These are phyloP conservation scores for Jacaranda copaia DNA, from an alignment of 257 asterid genomes.

Conservation along the genomic window DNA sequence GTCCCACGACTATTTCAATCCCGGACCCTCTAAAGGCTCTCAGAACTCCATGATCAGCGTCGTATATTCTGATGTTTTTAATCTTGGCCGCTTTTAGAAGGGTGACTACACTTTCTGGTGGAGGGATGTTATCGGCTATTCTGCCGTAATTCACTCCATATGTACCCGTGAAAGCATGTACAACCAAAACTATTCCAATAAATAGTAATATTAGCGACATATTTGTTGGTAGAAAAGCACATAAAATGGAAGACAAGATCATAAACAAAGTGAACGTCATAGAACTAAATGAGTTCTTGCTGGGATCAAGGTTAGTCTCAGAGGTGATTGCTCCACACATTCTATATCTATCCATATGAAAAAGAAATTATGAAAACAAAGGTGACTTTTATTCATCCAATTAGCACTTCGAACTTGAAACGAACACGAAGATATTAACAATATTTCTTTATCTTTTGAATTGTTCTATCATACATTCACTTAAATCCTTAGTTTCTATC, in stretches of 20 bases:
- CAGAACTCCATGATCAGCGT: conserved; percentile 61
- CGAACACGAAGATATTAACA: no score
- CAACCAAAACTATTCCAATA: conserved; percentile 43
- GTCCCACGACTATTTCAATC: conserved; percentile 63
- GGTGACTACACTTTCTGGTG: conserved; percentile 72
- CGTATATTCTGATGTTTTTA: conserved; percentile 68
- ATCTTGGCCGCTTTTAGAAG: conserved; percentile 66
- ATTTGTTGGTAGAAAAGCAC: neutral
- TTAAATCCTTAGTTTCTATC: no score
- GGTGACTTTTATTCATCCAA: no score
- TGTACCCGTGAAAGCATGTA: conserved; percentile 62
- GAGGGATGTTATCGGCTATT: conserved; percentile 68
- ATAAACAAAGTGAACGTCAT: neutral
- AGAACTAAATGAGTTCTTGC: no score
- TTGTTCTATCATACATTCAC: no score
- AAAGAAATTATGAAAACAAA: no score
- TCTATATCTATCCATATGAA: no score
- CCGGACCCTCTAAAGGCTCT: conserved; percentile 64
- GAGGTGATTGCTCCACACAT: no score
- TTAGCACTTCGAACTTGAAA: no score
- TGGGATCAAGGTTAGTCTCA: no score
- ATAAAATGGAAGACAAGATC: neutral
- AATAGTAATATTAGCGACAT: neutral
- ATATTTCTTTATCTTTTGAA: no score
- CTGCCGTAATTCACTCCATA: conserved; percentile 80